Evolutionary conservation across 192 early-diverging fungal species (phyloP), one percentile per base, ranked within the genome.

Genomic region (Gigaspora rosea): DNA sequence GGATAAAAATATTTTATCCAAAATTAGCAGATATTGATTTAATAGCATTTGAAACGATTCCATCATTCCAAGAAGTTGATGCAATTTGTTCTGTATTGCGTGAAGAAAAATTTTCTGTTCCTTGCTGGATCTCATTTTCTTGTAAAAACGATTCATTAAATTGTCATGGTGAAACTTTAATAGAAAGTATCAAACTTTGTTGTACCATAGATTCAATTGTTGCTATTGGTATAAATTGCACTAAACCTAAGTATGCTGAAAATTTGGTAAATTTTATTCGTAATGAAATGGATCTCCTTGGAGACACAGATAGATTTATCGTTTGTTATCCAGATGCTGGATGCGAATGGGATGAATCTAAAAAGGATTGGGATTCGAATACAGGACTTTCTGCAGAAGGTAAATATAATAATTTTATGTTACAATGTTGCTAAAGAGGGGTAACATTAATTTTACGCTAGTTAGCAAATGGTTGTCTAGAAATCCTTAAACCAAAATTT

Each of bases 1-100:
- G 88, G 0, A 66, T 93, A 49, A 32, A 78, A 15, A 70, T 85
- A 50, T 76, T 87, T 46, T 18, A 49, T 35, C 35, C 58, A 18
- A n/a, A 50, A 16, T 75, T 75, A 50, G 12, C 61, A 15, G 68
- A 74, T 16, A 72, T 88, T 48, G 91, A 93, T 77, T 74, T 93
- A 1, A 73, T 93, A 36, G 81, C 89, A 7, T 87, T 93, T 69
- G 92, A 93, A 77, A 93, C 92, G 0, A 84, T 93, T 8, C 92
- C 92, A 18, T 88, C 84, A 20, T 74, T 84, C 12, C 72, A 76
- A 11, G 92, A 93, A 76, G 85, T 85, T 11, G 35, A 68, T 9
- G 85, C 86, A 0, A 87, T 93, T 51, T 79, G 84, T 10, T 15
- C 76, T 54, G 73, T 87, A n/a, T 62, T 91, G 6, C 49, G 36